These are phyloP conservation scores for Lentinula aciculospora DNA, from an alignment of 768 basidiomycete species.

Conservation along the genomic window DNA sequence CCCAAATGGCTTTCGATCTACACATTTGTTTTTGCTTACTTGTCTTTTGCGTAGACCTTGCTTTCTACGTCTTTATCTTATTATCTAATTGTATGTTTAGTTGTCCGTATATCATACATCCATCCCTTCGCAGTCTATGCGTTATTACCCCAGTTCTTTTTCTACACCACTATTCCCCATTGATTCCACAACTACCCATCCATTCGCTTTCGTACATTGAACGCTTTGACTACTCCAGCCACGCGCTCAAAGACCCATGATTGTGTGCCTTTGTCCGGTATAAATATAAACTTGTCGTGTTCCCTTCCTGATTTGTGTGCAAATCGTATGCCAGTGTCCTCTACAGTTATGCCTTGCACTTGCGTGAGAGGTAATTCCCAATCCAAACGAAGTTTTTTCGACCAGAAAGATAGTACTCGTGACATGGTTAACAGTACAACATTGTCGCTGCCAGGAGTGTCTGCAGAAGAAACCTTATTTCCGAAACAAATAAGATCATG, in stretches of 20 bases:
- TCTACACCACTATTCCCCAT: neutral
- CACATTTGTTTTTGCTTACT: neutral
- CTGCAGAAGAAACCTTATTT: constrained; percentile 27
- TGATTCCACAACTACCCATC: constrained; percentile 16
- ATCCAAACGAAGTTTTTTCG: constrained; percentile 74
- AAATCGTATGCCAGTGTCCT: constrained; percentile 87
- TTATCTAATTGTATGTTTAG: neutral
- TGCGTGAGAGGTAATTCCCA: constrained; percentile 91
- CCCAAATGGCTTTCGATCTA: neutral
- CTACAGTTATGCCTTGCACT: constrained; percentile 82
- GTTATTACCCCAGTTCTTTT: neutral
- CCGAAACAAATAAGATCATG: neutral
- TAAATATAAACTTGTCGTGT: constrained; percentile 70
- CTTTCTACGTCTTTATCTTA: constrained; percentile 1
- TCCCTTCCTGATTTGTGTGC: constrained; percentile 74
- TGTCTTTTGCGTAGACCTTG: neutral
- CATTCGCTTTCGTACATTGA: constrained; percentile 72
- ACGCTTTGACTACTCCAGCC: constrained; percentile 68
- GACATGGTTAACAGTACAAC: constrained; percentile 75
- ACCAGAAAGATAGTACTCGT: constrained; percentile 79
- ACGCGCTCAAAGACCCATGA: constrained; percentile 80
- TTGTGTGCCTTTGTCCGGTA: constrained; percentile 70
- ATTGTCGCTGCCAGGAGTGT: constrained; percentile 74
- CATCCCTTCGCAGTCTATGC: neutral
- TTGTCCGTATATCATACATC: neutral